Conservation (phyloP, 2,329 filamentous ascomycete species). For the Parastagonospora nodorum region DNA sequence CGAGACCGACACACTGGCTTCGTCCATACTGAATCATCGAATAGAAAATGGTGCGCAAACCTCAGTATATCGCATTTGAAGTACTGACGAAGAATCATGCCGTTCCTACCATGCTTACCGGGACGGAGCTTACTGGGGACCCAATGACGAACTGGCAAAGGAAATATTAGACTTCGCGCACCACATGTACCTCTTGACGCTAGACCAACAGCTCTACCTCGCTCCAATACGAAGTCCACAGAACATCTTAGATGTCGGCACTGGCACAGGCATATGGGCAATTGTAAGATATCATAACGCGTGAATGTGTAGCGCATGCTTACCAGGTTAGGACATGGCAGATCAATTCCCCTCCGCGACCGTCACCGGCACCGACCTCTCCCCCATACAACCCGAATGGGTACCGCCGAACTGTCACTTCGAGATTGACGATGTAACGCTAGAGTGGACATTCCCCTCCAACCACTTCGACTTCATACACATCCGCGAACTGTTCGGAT, state of each 20-base stretch:
- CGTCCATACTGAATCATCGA: constrained; percentile 42
- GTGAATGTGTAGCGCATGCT: background rate
- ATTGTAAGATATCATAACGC: constrained; percentile 21
- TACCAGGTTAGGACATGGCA: constrained; percentile 23
- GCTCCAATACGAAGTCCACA: constrained; percentile 40
- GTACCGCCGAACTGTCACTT: constrained; percentile 55
- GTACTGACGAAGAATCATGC: constrained; percentile 1
- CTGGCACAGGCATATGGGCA: constrained; percentile 46
- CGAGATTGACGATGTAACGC: constrained; percentile 53
- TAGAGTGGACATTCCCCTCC: constrained; percentile 48
- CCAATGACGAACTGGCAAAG: constrained; percentile 51
- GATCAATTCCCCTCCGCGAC: constrained; percentile 36
- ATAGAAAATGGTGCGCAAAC: constrained; percentile 36
- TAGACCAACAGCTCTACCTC: constrained; percentile 41
- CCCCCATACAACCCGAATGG: constrained; percentile 56
- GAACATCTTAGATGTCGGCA: constrained; percentile 41
- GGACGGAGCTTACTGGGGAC: constrained; percentile 47
- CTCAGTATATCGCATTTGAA: too few relatives aligned
- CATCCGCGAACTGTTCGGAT: constrained; percentile 53
- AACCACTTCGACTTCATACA: constrained; percentile 53
- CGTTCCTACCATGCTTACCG: constrained; percentile 45
- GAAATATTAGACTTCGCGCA: constrained; percentile 53
- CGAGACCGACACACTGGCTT: constrained; percentile 44
- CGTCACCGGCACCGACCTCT: constrained; percentile 54
- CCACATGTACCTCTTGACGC: constrained; percentile 44